These are phyloP conservation scores for Globisporangium orthogonon DNA, from an alignment of 352 stramenopile species.

Conservation along the genomic window DNA sequence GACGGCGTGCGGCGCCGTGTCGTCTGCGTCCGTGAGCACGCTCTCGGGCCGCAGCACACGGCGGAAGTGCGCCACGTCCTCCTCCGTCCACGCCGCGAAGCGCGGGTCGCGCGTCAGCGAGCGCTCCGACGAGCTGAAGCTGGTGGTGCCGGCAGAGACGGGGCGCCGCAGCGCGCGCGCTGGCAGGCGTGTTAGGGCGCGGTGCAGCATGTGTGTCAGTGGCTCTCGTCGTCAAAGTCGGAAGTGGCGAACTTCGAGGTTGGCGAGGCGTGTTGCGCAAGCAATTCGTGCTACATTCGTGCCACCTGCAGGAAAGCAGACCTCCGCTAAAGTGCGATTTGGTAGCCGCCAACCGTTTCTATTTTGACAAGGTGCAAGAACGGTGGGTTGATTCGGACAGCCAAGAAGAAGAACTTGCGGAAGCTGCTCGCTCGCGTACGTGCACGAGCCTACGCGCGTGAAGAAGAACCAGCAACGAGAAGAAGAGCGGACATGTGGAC, in stretches of 20 bases:
- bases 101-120: conserved; percentile 29
- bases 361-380: neutral
- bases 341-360: neutral
- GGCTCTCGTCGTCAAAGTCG: neutral
- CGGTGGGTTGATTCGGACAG: neutral
- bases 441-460: neutral
- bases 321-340: neutral
- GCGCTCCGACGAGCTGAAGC: conserved; percentile 15
- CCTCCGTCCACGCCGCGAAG: conserved; percentile 49
- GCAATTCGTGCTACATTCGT: neutral
- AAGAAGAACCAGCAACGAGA: neutral
- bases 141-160: conserved; percentile 11
- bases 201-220: neutral
- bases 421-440: neutral
- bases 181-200: neutral
- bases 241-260: conserved; percentile 3
- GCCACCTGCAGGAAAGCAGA: neutral
- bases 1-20: conserved; percentile 61
- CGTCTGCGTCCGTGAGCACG: conserved; percentile 63
- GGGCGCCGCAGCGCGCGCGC: neutral
- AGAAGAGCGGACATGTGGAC: conserved; percentile 43
- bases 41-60: conserved; percentile 44
- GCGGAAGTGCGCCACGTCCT: conserved; percentile 63
- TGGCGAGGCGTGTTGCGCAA: neutral
- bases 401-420: too few relatives aligned